Percentiles rank a stretch among this genome's conserved stretches.
Conservation (phyloP, 1,284 basidiomycete species). For the Cutaneotrichosporon cavernicola region DNA sequence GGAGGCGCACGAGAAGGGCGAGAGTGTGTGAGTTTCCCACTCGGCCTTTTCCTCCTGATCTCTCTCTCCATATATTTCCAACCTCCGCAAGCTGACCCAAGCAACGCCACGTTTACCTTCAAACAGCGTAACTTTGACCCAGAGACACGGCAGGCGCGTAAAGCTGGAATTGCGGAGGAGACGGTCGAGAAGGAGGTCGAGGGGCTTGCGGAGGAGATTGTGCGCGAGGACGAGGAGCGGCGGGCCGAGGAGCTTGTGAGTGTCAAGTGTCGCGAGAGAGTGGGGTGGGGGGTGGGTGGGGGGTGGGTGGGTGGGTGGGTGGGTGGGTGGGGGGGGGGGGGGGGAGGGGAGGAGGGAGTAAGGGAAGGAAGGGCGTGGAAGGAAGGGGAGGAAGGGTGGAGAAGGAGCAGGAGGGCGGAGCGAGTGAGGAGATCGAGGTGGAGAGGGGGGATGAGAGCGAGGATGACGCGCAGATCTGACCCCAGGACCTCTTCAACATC, state of each 20-base stretch:
- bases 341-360: neutral
- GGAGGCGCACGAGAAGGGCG: slow-evolving; percentile 58
- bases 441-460: neutral
- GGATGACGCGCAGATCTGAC: neutral
- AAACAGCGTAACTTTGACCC: slow-evolving; percentile 83
- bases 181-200: slow-evolving; percentile 84
- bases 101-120: slow-evolving; percentile 60
- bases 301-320: too few relatives aligned
- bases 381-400: neutral
- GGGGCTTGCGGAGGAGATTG: slow-evolving; percentile 78
- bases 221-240: slow-evolving; percentile 78
- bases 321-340: too few relatives aligned
- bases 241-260: slow-evolving; percentile 81
- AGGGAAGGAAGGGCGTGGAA: neutral
- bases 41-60: neutral
- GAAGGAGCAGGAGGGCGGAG: neutral
- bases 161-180: slow-evolving; percentile 64
- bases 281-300: too few relatives aligned
- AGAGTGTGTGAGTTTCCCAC: slow-evolving; percentile 22
- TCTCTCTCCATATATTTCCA: neutral
- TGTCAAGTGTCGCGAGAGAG: slow-evolving; percentile 22
- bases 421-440: neutral
- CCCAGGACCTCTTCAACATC: slow-evolving; percentile 90
- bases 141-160: slow-evolving; percentile 70
- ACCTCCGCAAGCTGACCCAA: neutral